A percentile compares a stretch with the other conserved stretches of the same genome.
phyloP scores from a whole-genome alignment of 768 basidiomycete genomes.

The Boletus subparvulus region DNA sequence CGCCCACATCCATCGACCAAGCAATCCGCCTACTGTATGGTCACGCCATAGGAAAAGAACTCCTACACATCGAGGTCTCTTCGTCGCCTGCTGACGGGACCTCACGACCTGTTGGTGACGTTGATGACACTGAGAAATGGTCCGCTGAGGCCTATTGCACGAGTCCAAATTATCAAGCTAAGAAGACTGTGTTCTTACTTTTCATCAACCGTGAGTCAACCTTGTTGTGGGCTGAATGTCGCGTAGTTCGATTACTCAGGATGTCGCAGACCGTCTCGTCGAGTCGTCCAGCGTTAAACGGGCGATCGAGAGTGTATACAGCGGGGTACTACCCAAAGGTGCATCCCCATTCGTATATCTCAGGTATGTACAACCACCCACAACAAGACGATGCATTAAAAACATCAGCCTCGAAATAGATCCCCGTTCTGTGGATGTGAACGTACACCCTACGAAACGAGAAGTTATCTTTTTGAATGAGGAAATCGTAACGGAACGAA shows the following conservation, averaged over 20 bases:
- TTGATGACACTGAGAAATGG: conserved; percentile 54
- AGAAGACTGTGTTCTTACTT: conserved; percentile 79
- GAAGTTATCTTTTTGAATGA: conserved; percentile 95
- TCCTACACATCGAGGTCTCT: conserved; percentile 49
- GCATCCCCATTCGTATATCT: conserved; percentile 90
- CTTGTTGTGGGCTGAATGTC: background rate
- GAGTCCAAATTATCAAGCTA: conserved; percentile 85
- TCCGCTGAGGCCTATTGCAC: conserved; percentile 74
- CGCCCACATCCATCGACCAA: conserved; percentile 60
- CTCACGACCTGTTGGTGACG: conserved; percentile 11
- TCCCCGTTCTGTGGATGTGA: conserved; percentile 89
- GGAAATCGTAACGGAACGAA: conserved; percentile 75
- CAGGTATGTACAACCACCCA: conserved; percentile 50
- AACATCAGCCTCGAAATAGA: conserved; percentile 70
- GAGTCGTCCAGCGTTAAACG: conserved; percentile 86
- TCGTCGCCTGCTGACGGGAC: conserved; percentile 32
- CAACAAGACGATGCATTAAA: background rate
- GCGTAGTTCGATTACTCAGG: background rate
- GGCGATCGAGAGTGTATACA: conserved; percentile 85
- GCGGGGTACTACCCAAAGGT: conserved; percentile 84
- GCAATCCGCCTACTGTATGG: conserved; percentile 84
- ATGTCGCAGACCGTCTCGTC: conserved; percentile 76
- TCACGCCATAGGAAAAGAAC: conserved; percentile 73
- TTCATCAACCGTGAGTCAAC: conserved; percentile 87
- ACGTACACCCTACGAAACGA: conserved; percentile 96